Conservation (phyloP, 495 filamentous ascomycete species). For the Penicillium soppii region DNA sequence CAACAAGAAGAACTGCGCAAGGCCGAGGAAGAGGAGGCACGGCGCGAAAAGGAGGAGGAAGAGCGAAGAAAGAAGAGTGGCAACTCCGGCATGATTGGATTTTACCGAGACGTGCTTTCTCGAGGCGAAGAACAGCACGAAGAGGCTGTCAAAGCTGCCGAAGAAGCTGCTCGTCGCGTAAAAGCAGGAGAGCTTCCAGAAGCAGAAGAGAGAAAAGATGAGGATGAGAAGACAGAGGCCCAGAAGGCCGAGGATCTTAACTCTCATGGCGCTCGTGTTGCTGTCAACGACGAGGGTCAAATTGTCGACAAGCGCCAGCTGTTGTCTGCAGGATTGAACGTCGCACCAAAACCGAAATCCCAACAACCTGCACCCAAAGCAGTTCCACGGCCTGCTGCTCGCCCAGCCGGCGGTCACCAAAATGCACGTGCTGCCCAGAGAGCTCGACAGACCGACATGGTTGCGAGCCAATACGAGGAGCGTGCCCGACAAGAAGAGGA, state of each 20-base stretch:
- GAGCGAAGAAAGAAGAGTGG: conserved; percentile 59
- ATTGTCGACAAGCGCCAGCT: conserved; percentile 93
- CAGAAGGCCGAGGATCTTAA: conserved; percentile 75
- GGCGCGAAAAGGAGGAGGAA: conserved; percentile 65
- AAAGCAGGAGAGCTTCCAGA: conserved; percentile 35
- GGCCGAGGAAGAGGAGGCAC: conserved; percentile 78
- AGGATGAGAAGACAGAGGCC: conserved; percentile 63
- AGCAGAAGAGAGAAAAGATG: conserved; percentile 29
- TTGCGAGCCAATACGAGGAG: conserved; percentile 69
- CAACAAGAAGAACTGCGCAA: conserved; percentile 83
- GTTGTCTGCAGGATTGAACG: conserved; percentile 82
- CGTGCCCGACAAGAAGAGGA: conserved; percentile 73
- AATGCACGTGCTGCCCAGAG: conserved; percentile 59
- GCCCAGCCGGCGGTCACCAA: conserved; percentile 33
- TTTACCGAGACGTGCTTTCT: conserved; percentile 82
- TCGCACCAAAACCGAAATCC: conserved; percentile 60
- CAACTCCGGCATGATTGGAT: conserved; percentile 75
- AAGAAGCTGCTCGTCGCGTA: conserved; percentile 60
- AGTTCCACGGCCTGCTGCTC: conserved; percentile 28
- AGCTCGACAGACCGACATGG: conserved; percentile 82
- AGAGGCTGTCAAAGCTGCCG: conserved; percentile 62
- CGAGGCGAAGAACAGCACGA: conserved; percentile 74
- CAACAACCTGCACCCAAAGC: conserved; percentile 32
- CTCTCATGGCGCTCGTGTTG: conserved; percentile 63
- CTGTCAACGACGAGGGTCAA: conserved; percentile 89